Evolutionary conservation across 768 basidiomycete genomes (phyloP), one percentile per base, ranked within the genome.

Genomic region (Auriscalpium microsporum): DNA sequence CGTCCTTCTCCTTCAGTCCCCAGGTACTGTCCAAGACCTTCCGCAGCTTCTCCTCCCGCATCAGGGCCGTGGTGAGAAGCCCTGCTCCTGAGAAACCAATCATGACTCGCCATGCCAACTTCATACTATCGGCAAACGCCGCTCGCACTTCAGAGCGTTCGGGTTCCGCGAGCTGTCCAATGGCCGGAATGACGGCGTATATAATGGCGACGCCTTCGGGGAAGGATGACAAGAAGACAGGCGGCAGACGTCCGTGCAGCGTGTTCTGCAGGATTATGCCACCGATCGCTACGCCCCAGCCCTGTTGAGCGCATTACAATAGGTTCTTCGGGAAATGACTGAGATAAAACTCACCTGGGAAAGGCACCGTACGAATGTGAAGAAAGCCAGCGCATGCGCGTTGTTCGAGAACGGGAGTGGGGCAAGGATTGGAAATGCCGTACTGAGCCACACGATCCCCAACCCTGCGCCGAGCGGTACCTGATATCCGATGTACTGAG

Each of bases 261-360:
- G 74, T 57, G 64, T 81, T 84, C 59, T 80, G 76, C 8, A 84
- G 69, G 45, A 83, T 71, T 0, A 76, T 72, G 10, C 70, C 71
- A 2, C 77, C 75, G 55, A 84, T 72, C 0, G 75, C 70, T 58
- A 82, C 67, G 0, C 82, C 82, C 75, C 79, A 78, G 5, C 70
- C 69, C 73, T 81, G 64, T 1, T 28, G 28, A 28, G 7, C 7
- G 7, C n/a, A n/a, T n/a, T n/a, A n/a, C n/a, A n/a, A n/a, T n/a
- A n/a, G 5, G 7, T 28, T 2, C 28, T 28, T 28, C 28, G 5
- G 5, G 7, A 28, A 3, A 28, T 0, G 28, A 28, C 28, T 1
- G 2, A 7, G 28, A 28, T 28, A 4, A 4, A 28, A 21, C 60
- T 28, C 28, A 59, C 66, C 53, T 64, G 63, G 8, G 60, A 59